These are phyloP conservation scores for Hura crepitans DNA, from an alignment of 441 rosid genomes.

Conservation along the genomic window DNA sequence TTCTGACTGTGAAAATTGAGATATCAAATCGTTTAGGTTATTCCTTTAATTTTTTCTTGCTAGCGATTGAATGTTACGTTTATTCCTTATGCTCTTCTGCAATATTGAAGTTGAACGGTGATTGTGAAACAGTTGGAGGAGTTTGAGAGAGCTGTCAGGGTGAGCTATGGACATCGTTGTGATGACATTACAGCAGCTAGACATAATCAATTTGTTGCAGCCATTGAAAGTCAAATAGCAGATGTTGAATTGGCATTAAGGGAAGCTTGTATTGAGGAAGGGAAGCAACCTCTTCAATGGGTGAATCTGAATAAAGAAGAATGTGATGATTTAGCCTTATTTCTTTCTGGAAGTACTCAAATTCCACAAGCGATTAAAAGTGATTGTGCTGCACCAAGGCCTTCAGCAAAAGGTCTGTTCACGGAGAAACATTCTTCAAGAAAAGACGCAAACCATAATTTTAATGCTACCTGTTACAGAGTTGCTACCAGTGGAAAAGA, in stretches of 20 bases:
- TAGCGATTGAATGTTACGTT: neutral
- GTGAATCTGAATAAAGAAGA: conserved; percentile 72
- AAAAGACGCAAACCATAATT: conserved; percentile 26
- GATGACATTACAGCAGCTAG: conserved; percentile 50
- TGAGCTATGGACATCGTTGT: conserved; percentile 47
- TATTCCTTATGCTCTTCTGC: neutral
- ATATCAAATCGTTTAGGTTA: neutral
- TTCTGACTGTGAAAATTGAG: neutral
- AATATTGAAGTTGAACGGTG: conserved; percentile 1
- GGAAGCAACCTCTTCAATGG: conserved; percentile 63
- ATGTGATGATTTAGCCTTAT: conserved; percentile 72
- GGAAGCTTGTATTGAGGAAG: conserved; percentile 48
- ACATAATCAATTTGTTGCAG: conserved; percentile 66
- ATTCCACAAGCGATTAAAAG: conserved; percentile 30
- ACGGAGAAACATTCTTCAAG: conserved; percentile 27
- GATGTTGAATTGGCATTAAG: conserved; percentile 55
- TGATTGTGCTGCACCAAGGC: conserved; percentile 28
- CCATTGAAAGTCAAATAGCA: conserved; percentile 59
- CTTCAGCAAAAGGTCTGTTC: conserved; percentile 27
- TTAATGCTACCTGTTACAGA: conserved; percentile 24
- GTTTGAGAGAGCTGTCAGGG: conserved; percentile 71
- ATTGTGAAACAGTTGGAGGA: conserved; percentile 64
- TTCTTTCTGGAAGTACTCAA: conserved; percentile 60
- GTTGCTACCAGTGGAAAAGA: conserved; percentile 27
- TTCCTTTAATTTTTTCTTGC: conserved; percentile 8